These are phyloP conservation scores for Juncus effusus DNA, from an alignment of 176 grass and related monocot genomes.

Conservation along the genomic window DNA sequence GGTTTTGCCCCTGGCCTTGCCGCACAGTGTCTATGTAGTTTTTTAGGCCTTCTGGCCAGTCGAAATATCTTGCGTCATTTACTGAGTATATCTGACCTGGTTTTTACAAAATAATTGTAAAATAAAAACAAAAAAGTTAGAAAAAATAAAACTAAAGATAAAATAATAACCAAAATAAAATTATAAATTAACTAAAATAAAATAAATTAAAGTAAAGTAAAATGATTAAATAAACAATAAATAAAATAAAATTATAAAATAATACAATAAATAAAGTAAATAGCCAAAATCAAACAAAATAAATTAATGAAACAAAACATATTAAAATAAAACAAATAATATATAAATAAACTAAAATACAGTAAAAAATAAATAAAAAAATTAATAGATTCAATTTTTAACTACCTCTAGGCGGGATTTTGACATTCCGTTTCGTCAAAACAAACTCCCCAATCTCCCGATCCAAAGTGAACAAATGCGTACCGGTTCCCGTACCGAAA, in stretches of 20 bases:
- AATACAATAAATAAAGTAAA: too few species aligned
- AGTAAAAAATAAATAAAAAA: background rate
- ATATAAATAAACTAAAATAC: too few species aligned
- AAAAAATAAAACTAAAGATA: background rate
- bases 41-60: conserved; percentile 87
- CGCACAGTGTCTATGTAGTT: conserved; percentile 83
- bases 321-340: too few species aligned
- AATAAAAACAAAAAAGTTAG: conserved; percentile 3
- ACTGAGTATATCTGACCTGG: conserved; percentile 97
- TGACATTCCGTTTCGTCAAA: conserved; percentile 77
- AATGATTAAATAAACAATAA: too few species aligned
- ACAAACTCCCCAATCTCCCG: conserved; percentile 68
- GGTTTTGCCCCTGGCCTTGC: conserved; percentile 83
- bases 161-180: too few species aligned
- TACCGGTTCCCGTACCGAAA: conserved; percentile 53
- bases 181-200: too few species aligned
- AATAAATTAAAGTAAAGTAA: too few species aligned
- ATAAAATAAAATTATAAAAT: too few species aligned
- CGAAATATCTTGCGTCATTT: conserved; percentile 86
- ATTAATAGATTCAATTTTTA: background rate
- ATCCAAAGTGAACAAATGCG: conserved; percentile 83
- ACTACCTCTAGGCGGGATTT: conserved; percentile 73
- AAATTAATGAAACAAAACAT: too few species aligned
- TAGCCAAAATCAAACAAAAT: too few species aligned
- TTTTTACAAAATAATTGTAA: background rate